These are phyloP conservation scores for Ophiosphaerella korrae DNA, from an alignment of 2,329 filamentous ascomycete genomes.

Conservation along the genomic window DNA sequence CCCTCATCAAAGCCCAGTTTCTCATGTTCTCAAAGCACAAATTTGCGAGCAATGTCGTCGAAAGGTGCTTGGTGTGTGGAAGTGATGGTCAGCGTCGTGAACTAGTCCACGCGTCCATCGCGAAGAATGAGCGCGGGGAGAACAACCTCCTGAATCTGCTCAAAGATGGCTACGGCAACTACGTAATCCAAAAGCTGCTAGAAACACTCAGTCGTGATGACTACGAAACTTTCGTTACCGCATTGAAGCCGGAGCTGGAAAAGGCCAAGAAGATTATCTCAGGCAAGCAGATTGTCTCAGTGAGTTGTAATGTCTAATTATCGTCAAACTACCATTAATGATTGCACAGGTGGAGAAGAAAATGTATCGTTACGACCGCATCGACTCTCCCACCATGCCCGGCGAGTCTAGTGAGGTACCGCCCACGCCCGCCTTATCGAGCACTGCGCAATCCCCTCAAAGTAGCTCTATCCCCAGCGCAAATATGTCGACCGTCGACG, in stretches of 20 bases:
- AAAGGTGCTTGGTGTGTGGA: slow-evolving; percentile 82
- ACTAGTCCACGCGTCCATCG: slow-evolving; percentile 60
- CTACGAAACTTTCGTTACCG: slow-evolving; percentile 48
- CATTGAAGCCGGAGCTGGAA: slow-evolving; percentile 52
- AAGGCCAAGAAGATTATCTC: slow-evolving; percentile 49
- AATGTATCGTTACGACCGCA: slow-evolving; percentile 51
- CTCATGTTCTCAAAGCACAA: slow-evolving; percentile 88
- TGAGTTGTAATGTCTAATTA: slow-evolving; percentile 22
- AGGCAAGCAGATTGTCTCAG: slow-evolving; percentile 52
- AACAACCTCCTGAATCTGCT: slow-evolving; percentile 77
- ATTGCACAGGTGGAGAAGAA: slow-evolving; percentile 52
- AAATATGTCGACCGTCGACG: slow-evolving; percentile 61
- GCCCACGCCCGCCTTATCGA: slow-evolving; percentile 68
- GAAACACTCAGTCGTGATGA: slow-evolving; percentile 50
- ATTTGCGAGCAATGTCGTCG: slow-evolving; percentile 95
- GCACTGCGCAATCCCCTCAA: slow-evolving; percentile 71
- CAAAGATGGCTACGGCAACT: slow-evolving; percentile 92
- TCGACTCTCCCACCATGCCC: slow-evolving; percentile 34
- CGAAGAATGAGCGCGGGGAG: slow-evolving; percentile 66
- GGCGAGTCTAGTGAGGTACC: slow-evolving; percentile 44
- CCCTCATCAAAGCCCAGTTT: slow-evolving; percentile 72
- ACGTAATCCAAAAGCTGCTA: slow-evolving; percentile 90
- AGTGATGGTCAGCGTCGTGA: slow-evolving; percentile 69
- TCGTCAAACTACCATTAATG: slow-evolving; percentile 7
- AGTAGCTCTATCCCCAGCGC: slow-evolving; percentile 70